A percentile compares a stretch with the other conserved stretches of the same genome.
phyloP scores from a whole-genome alignment of 1,139 yeast species.

The Lodderomyces beijingensis region DNA sequence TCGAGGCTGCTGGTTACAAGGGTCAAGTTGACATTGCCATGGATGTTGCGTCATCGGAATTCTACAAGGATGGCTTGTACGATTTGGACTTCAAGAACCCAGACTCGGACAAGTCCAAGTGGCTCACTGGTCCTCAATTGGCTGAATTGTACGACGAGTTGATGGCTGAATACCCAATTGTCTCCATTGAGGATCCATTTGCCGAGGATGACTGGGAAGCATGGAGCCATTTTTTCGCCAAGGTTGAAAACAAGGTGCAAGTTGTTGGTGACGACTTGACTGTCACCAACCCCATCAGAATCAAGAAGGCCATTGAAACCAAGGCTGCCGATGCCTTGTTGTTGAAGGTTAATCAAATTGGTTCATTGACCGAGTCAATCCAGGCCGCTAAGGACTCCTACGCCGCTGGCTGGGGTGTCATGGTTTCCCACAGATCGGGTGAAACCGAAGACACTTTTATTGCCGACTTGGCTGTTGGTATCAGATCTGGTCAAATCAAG shows the following conservation, averaged over 20 bases:
- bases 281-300: constrained; percentile 93
- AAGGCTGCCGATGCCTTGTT: constrained; percentile 90
- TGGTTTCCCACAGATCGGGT: constrained; percentile 98
- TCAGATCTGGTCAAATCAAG: constrained; percentile 96
- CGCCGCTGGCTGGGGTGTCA: constrained; percentile 94
- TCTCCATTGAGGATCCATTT: constrained; percentile 95
- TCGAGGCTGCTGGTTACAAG: constrained; percentile 87
- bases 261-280: constrained; percentile 97
- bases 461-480: constrained; percentile 95
- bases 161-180: constrained; percentile 88
- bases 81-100: constrained; percentile 98
- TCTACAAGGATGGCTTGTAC: constrained; percentile 92
- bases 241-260: constrained; percentile 69
- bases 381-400: constrained; percentile 89
- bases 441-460: constrained; percentile 98
- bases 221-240: constrained; percentile 79
- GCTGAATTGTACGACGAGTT: constrained; percentile 77
- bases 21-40: constrained; percentile 87
- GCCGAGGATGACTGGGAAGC: constrained; percentile 99
- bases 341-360: constrained; percentile 95
- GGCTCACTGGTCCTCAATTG: constrained; percentile 84
- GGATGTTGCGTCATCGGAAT: constrained; percentile 95
- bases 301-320: constrained; percentile 90
- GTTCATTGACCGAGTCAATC: constrained; percentile 86
- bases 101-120: constrained; percentile 78